Evolutionary conservation across 495 filamentous ascomycete genomes (phyloP).

Genomic region (Neurospora sp.): DNA sequence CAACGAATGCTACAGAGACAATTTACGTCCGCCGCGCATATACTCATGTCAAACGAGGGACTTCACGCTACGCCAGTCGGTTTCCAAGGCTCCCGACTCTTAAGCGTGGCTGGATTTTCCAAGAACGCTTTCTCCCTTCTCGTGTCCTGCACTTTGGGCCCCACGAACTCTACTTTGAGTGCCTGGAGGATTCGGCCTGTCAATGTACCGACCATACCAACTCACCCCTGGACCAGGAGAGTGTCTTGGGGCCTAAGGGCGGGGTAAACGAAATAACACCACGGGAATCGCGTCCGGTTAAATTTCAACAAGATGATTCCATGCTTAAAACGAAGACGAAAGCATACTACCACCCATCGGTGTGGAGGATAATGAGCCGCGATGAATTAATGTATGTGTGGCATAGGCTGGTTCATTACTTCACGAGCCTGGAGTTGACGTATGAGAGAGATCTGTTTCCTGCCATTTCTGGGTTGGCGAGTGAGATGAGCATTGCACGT

Average conservation of each 20-base stretch:
- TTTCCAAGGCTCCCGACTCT: conserved; percentile 1
- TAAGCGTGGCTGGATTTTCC: conserved; percentile 13
- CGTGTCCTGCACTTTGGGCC: conserved; percentile 13
- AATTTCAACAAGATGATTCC: no score
- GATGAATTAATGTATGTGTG: neutral
- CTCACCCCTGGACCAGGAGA: neutral
- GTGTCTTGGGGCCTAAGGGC: no score
- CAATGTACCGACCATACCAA: conserved; percentile 5
- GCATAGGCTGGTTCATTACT: conserved; percentile 11
- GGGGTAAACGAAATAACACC: no score
- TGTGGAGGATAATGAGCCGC: neutral
- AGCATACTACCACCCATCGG: neutral
- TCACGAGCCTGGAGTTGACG: conserved; percentile 3
- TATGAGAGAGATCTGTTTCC: conserved; percentile 12
- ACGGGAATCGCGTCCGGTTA: no score
- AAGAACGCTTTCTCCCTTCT: conserved; percentile 10
- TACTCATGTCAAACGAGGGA: neutral
- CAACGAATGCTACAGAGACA: neutral
- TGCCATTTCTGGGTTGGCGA: conserved; percentile 8
- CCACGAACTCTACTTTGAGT: conserved; percentile 12
- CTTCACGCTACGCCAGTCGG: neutral
- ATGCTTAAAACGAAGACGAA: no score
- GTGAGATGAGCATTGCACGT: neutral
- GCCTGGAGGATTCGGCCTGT: conserved; percentile 1
- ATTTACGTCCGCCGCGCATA: conserved; percentile 4